Evolutionary conservation across 768 basidiomycete species (phyloP).

Genomic region (Suillus spraguei): DNA sequence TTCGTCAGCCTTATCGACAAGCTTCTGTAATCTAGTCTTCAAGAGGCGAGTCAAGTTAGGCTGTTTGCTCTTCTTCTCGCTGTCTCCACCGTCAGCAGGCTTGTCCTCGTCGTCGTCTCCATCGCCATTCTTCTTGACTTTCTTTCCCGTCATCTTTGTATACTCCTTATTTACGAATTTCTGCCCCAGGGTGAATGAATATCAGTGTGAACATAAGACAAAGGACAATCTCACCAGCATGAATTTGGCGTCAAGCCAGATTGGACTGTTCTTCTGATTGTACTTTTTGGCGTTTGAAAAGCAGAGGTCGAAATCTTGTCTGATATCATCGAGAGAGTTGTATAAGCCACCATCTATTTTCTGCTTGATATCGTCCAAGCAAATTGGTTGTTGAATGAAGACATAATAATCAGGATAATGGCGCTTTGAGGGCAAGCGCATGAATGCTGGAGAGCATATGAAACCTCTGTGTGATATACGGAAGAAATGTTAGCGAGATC

Average conservation of each 20-base stretch:
- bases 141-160: conserved; percentile 45
- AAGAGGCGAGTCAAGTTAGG: conserved; percentile 69
- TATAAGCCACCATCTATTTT: conserved; percentile 65
- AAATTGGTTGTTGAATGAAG: conserved; percentile 79
- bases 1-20: conserved; percentile 72
- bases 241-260: conserved; percentile 82
- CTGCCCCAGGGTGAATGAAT: conserved; percentile 28
- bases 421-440: conserved; percentile 69
- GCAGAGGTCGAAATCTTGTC: conserved; percentile 72
- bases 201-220: conserved; percentile 10
- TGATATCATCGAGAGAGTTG: conserved; percentile 63
- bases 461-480: conserved; percentile 55
- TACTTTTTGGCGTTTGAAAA: conserved; percentile 84
- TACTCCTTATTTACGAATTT: conserved; percentile 52
- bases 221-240: conserved; percentile 60
- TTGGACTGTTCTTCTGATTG: conserved; percentile 77
- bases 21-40: conserved; percentile 69
- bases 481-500: conserved; percentile 35
- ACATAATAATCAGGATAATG: conserved; percentile 87
- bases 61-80: conserved; percentile 52
- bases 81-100: conserved; percentile 43
- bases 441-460: conserved; percentile 62
- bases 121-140: conserved; percentile 40
- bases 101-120: conserved; percentile 42
- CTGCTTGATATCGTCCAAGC: conserved; percentile 87